phyloP scores from a whole-genome alignment of 2,329 filamentous ascomycete species.

The Fusarium secorum region DNA sequence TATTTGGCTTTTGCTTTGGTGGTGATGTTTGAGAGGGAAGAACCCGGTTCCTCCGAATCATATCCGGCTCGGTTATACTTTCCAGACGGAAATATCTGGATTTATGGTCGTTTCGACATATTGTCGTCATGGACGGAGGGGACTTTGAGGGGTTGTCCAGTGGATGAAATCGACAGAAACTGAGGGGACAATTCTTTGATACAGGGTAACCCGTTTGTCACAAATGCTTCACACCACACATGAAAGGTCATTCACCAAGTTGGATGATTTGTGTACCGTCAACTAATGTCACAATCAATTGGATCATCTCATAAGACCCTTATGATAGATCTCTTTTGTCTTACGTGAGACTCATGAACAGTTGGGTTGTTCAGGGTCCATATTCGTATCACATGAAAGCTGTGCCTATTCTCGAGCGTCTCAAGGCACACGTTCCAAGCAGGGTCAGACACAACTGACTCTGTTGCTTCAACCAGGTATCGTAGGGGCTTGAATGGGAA shows the following conservation, averaged over 20 bases:
- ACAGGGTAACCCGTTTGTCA: constrained; percentile 1
- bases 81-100: background rate
- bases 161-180: background rate
- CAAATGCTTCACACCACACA: background rate
- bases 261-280: background rate
- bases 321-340: background rate
- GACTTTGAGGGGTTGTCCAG: background rate
- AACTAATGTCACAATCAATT: background rate
- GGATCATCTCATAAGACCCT: background rate
- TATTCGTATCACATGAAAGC: background rate
- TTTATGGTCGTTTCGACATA: constrained; percentile 2
- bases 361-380: background rate
- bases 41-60: constrained; percentile 17
- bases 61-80: constrained; percentile 9
- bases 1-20: constrained; percentile 2
- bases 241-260: background rate
- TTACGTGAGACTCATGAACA: background rate
- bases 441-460: background rate
- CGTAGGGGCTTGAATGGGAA: background rate
- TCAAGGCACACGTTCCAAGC: background rate
- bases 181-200: background rate
- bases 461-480: too few relatives aligned
- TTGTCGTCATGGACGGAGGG: constrained; percentile 9
- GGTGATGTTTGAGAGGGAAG: constrained; percentile 3
- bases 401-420: background rate